Base-by-base conservation (phyloP, 23 red algal species). In the Gracilaria domingensis region DNA sequence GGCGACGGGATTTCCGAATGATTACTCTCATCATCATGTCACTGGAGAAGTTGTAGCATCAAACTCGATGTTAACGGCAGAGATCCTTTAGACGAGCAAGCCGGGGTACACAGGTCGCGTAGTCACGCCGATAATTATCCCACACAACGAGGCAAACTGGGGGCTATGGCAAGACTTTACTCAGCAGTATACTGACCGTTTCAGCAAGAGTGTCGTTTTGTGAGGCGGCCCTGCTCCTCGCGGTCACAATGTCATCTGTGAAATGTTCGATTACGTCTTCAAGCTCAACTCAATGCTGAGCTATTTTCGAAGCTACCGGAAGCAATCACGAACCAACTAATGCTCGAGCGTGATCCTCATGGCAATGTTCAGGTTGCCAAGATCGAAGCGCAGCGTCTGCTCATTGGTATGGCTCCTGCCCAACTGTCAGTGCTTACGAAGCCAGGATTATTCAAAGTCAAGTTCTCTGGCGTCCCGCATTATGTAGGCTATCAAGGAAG, bases 181-280 rank as follows among this genome's bases (percentile, higher is more conserved):
- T n/a, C 33, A n/a, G 21, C 26, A 78, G n/a, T 33, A 78, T 53
- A 29, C 50, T 9, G 36, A 62, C 2, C 54, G 34, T 26, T 89
- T 89, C 30, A 47, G 75, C 45, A 89, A 89, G 18, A 25, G 7
- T 17, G 38, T 98, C 59, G 92, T 98, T 14, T 77, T 98, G 21
- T 95, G 88, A 2, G 96, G 96, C 18, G 96, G 96, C 44, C 96
- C 96, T 16, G 96, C 96, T 36, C 85, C 96, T 8, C n/a, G n/a
- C 69, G 96, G 96, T n/a, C 96, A 98, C 56, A 98, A 98, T 88
- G 96, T 98, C 53, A 84, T 98, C 32, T 98, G n/a, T n/a, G n/a
- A n/a, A n/a, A n/a, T n/a, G 56, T 90, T 81, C 45, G 96, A 98
- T 25, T 94, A 85, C 54, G 49, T 98, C 67, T 25, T 44, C 34